phyloP scores from a whole-genome alignment of 129 eudicot genomes.

The Lonicera japonica region DNA sequence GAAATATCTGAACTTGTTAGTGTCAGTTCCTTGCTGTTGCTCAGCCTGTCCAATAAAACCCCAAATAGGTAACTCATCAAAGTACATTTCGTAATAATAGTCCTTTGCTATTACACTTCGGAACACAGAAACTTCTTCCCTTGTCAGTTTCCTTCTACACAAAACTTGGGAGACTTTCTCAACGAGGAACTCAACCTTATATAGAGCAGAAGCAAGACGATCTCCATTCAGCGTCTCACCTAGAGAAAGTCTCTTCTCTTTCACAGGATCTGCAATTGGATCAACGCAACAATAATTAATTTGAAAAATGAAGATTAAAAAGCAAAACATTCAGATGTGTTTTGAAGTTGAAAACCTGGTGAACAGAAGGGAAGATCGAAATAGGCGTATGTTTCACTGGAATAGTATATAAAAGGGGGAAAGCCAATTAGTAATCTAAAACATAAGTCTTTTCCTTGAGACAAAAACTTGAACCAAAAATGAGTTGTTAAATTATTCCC shows the following conservation, averaged over 20 bases:
- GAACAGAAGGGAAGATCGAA: background rate
- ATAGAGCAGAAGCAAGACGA: constrained; percentile 37
- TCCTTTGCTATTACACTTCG: constrained; percentile 38
- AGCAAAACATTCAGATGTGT: no score
- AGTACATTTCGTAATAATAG: constrained; percentile 53
- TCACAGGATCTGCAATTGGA: constrained; percentile 24
- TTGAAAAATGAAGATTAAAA: no score
- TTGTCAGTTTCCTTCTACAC: constrained; percentile 46
- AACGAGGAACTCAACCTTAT: constrained; percentile 22
- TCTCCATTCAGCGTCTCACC: constrained; percentile 52
- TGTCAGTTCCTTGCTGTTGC: constrained; percentile 16
- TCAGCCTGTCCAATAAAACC: constrained; percentile 41
- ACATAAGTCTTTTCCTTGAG: no score
- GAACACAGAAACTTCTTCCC: constrained; percentile 39
- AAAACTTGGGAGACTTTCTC: constrained; percentile 30
- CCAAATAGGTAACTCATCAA: constrained; percentile 77
- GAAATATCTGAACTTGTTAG: constrained; percentile 18
- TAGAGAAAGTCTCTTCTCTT: constrained; percentile 28
- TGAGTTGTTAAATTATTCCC: no score
- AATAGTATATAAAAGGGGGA: background rate
- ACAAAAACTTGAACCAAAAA: no score
- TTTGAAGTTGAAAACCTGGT: background rate
- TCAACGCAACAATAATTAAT: background rate
- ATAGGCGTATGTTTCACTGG: constrained; percentile 2
- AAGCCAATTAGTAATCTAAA: no score